Percentiles rank a stretch among this genome's conserved stretches.
Conservation (phyloP, 768 basidiomycete genomes). For the Mycena leptocephala region DNA sequence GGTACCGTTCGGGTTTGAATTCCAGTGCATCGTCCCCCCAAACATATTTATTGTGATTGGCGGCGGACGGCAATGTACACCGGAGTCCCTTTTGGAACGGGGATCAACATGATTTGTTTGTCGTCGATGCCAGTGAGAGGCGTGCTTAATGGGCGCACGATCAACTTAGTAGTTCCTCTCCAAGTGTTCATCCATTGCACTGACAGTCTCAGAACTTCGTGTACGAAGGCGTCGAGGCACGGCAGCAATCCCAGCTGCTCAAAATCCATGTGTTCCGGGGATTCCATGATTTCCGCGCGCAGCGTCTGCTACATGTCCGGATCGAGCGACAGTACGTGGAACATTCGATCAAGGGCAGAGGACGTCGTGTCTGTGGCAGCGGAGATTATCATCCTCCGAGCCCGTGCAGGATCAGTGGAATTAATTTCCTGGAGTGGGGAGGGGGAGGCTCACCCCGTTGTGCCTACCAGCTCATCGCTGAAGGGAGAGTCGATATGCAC, state of each 20-base stretch:
- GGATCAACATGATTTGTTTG: neutral
- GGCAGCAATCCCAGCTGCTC: constrained; percentile 37
- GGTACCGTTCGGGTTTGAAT: constrained; percentile 46
- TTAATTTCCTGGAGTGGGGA: too few species aligned
- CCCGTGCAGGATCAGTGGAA: neutral
- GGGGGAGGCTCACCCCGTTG: neutral
- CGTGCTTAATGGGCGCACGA: neutral
- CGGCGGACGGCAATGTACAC: neutral
- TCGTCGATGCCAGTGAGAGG: neutral
- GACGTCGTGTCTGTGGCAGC: constrained; percentile 50
- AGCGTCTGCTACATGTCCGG: constrained; percentile 45
- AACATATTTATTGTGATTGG: neutral
- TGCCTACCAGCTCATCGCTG: constrained; percentile 5
- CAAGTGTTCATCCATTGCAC: too few species aligned
- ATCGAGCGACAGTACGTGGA: constrained; percentile 41
- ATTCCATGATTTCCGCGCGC: constrained; percentile 40
- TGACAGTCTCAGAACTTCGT: constrained; percentile 7
- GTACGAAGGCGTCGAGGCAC: neutral
- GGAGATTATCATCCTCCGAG: constrained; percentile 43
- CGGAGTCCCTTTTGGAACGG: neutral
- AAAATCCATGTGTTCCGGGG: constrained; percentile 38
- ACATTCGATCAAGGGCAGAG: constrained; percentile 40
- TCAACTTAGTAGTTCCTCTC: too few species aligned
- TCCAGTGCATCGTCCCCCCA: constrained; percentile 6
- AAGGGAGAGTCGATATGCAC: too few species aligned